Base-by-base conservation (phyloP, 257 asterid species). In the Coffea eugenioides region DNA sequence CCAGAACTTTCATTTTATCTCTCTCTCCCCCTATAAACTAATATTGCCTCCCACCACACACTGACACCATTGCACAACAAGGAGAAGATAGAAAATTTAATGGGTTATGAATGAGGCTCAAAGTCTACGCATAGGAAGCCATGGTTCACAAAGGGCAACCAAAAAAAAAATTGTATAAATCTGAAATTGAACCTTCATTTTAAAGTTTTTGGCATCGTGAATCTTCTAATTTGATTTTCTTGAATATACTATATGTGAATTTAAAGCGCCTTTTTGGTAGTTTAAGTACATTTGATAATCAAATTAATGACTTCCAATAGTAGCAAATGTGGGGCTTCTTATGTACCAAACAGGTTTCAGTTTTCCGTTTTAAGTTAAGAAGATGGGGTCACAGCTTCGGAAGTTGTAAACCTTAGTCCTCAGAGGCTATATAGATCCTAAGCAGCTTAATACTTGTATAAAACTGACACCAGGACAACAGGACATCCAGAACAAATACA, bases 401-500 rank as follows among this genome's bases (percentile, higher is more conserved):
- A 68, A 68, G 73, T 67, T 12, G 48, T 10, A 34, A 57, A 57
- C 3, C 21, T 0, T 6, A 15, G 10, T 5, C 71, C 10, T 67
- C 31, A 14, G 12, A 67, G 6, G 71, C 46, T 67, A 13, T 0
- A 15, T 21, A 67, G 4, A 31, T 15, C 46, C 71, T 67, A 64
- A 27, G 43, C 70, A 65, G 70, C 43, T 65, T 36, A 23, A 36
- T 36, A 34, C 8, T 36, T 67, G 5, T 34, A 18, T 5, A 67
- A 2, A 16, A 49, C 45, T 36, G n/a, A 39, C 51, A 69, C 14
- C 49, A 39, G 51, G 51, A 52, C 70, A 83, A 46, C 6, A 52
- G 11, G 1, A n/a, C 59, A 66, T 16, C 39, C 62, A 57, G 6
- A n/a, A 36, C 36, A 56, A 61, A 70, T 21, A 80, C 87, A 66